Evolutionary conservation across 495 filamentous ascomycete species (phyloP).

Genomic region (Penicillium pulvis): DNA sequence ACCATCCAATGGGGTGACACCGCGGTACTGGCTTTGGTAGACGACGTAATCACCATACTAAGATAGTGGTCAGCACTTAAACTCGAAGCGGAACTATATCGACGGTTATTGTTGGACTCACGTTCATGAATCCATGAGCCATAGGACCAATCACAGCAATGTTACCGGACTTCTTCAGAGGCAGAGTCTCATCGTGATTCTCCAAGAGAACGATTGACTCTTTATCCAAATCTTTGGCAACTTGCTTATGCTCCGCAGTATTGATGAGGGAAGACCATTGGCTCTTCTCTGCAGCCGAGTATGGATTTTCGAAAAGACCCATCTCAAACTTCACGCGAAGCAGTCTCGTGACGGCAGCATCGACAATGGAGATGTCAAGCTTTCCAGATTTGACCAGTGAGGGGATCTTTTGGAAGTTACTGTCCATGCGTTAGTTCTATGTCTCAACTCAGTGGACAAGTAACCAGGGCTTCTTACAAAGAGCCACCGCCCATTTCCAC

Average conservation of each 20-base stretch:
- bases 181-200: slow-evolving; percentile 63
- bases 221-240: slow-evolving; percentile 62
- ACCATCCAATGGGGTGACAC: slow-evolving; percentile 67
- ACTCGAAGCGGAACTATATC: neutral
- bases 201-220: slow-evolving; percentile 74
- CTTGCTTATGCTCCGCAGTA: slow-evolving; percentile 52
- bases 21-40: slow-evolving; percentile 58
- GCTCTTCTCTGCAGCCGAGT: slow-evolving; percentile 51
- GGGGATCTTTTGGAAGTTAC: slow-evolving; percentile 66
- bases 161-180: slow-evolving; percentile 46
- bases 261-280: slow-evolving; percentile 59
- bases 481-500: slow-evolving; percentile 78
- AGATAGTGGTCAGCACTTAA: slow-evolving; percentile 3
- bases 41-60: slow-evolving; percentile 72
- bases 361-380: slow-evolving; percentile 54
- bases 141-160: slow-evolving; percentile 73
- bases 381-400: slow-evolving; percentile 60
- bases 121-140: slow-evolving; percentile 71
- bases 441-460: neutral
- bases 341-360: slow-evolving; percentile 64
- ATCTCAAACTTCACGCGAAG: slow-evolving; percentile 65
- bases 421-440: slow-evolving; percentile 15
- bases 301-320: slow-evolving; percentile 70
- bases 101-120: slow-evolving; percentile 28
- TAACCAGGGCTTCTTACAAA: slow-evolving; percentile 38